Base-by-base conservation (phyloP, 306 rosid species). In the Aeschynomene evenia region DNA sequence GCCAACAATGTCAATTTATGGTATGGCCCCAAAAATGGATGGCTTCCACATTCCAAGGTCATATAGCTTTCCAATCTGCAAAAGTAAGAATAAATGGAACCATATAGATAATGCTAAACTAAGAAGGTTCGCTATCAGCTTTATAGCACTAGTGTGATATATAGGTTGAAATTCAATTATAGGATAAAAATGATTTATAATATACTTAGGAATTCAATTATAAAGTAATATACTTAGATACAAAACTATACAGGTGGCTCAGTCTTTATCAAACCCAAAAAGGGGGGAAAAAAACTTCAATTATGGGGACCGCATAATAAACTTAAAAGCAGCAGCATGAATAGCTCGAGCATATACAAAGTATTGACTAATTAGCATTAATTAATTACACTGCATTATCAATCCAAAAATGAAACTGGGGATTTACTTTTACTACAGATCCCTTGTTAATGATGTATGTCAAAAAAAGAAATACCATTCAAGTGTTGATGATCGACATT, bases 1-100 rank as follows among this genome's bases (percentile, higher is more conserved):
- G 31, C 5, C 31, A 3, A 28, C 31, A 28, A 28, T 28, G 31
- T 28, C 31, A 4, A 28, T 28, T 28, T 6, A 28, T 1, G 31
- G 3, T 28, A 0, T 28, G 31, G 31, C 6, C 31, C 31, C 31
- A 28, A 28, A 28, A 28, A 28, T 1, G 1, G 90, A 73, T 31
- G 91, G 90, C 42, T 90, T 87, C 95, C 96, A 88, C n/a, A 88
- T 71, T 49, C 84, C 95, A 59, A 88, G 91, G 81, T 88, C 92
- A n/a, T 88, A 95, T 7, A 86, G 61, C 87, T 88, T 88, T 6
- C 88, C 88, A 39, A 58, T 85, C 96, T 85, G 82, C 46, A 69
- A 40, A 49, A 67, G 20, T 23, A 29, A 43, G 70, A 60, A 51
- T 59, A 14, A 78, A 37, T 46, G 31, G 53, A 12, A 42, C 40